Evolutionary conservation across 164 flowering plant genomes (phyloP).

Genomic region (Stephania cephalantha): DNA sequence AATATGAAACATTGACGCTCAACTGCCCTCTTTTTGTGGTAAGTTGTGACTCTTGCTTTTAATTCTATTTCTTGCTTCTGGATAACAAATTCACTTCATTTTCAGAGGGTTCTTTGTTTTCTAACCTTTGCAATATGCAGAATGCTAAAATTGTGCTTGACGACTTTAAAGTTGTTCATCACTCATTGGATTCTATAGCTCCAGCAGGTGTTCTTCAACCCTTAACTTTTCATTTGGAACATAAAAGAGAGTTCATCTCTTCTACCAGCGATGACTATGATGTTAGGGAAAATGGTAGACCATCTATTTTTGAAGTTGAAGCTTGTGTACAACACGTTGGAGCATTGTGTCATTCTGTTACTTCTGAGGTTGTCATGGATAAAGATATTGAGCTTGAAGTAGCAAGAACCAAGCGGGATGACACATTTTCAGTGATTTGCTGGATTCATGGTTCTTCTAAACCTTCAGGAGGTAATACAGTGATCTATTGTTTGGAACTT

Average conservation of each 20-base stretch:
- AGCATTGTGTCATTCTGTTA: constrained; percentile 19
- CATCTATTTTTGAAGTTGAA: constrained; percentile 59
- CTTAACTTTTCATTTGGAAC: constrained; percentile 68
- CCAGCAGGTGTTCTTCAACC: constrained; percentile 95
- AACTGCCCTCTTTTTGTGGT: constrained; percentile 90
- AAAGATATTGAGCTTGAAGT: constrained; percentile 30
- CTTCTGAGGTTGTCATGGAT: constrained; percentile 18
- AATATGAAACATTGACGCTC: constrained; percentile 91
- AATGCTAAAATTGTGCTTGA: constrained; percentile 81
- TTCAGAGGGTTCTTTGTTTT: constrained; percentile 2
- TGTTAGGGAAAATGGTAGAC: constrained; percentile 20
- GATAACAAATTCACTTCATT: background rate
- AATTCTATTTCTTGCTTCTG: background rate
- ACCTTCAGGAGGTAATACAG: constrained; percentile 49
- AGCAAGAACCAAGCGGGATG: constrained; percentile 41
- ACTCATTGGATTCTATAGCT: constrained; percentile 79
- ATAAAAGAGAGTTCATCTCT: constrained; percentile 28
- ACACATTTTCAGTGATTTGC: constrained; percentile 64
- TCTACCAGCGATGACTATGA: constrained; percentile 19
- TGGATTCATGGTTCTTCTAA: constrained; percentile 54
- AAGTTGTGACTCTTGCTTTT: constrained; percentile 19
- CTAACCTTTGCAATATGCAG: constrained; percentile 42
- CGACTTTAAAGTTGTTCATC: constrained; percentile 59
- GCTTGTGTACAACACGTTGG: constrained; percentile 27
- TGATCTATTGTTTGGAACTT: background rate